Evolutionary conservation across 176 grass and related monocot genomes (phyloP).

Genomic region (Bromus sterilis): DNA sequence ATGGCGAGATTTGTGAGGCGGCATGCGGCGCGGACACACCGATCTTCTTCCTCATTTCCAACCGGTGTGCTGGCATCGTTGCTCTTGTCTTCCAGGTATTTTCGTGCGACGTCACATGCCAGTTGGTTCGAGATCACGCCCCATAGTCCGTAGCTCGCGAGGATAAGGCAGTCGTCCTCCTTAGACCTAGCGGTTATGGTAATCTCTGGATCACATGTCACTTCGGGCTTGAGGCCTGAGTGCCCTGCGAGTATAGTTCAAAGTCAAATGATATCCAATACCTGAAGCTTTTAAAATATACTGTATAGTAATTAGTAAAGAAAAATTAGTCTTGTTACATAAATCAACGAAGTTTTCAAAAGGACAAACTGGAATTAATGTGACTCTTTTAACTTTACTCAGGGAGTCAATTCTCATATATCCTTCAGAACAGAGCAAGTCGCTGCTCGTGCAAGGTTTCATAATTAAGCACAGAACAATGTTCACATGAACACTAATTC

Average conservation of each 20-base stretch:
- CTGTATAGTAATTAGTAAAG: too few species aligned
- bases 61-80: not conserved
- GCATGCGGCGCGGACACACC: constrained; percentile 39
- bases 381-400: not conserved
- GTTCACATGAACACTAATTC: too few species aligned
- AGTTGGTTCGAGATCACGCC: constrained; percentile 51
- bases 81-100: constrained; percentile 41
- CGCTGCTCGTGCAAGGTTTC: not conserved
- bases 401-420: too few species aligned
- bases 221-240: constrained; percentile 45
- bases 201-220: constrained; percentile 62
- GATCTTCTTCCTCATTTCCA: constrained; percentile 11
- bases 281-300: not conserved
- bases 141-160: constrained; percentile 76
- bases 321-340: not conserved
- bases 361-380: too few species aligned
- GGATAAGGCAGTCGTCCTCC: constrained; percentile 57
- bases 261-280: not conserved
- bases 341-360: not conserved
- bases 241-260: constrained; percentile 29
- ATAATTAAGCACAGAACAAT: not conserved
- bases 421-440: not conserved
- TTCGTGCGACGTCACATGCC: constrained; percentile 43
- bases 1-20: constrained; percentile 53
- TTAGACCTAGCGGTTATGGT: constrained; percentile 18